Conservation (phyloP, 1,284 basidiomycete species). For the Paramarasmius palmivorus region DNA sequence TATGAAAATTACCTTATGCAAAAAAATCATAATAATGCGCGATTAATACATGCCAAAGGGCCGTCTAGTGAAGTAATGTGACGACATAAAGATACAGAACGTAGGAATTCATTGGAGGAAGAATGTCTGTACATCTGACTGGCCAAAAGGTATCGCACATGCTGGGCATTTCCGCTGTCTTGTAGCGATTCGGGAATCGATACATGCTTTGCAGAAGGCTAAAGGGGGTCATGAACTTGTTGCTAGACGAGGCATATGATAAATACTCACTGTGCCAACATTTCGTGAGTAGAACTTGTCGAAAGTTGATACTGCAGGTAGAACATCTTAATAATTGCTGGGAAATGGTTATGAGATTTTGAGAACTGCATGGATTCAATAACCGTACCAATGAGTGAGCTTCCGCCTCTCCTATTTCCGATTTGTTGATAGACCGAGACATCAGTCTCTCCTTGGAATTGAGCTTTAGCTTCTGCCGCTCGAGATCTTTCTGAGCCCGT, state of each 20-base stretch:
- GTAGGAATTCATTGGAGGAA: slow-evolving; percentile 68
- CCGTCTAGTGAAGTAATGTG: slow-evolving; percentile 3
- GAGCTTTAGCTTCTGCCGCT: slow-evolving; percentile 45
- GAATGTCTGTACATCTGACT: slow-evolving; percentile 84
- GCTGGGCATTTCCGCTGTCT: slow-evolving; percentile 96
- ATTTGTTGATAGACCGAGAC: slow-evolving; percentile 4
- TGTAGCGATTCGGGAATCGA: slow-evolving; percentile 86
- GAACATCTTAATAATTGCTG: slow-evolving; percentile 91
- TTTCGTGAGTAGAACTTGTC: slow-evolving; percentile 86
- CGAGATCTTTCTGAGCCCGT: slow-evolving; percentile 52
- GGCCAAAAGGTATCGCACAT: slow-evolving; percentile 84
- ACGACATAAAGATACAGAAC: slow-evolving; percentile 10
- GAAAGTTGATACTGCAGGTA: slow-evolving; percentile 84
- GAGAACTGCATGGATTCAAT: background rate
- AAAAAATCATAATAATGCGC: slow-evolving; percentile 4
- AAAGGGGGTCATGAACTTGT: slow-evolving; percentile 6
- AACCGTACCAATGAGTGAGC: slow-evolving; percentile 9
- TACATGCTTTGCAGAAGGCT: slow-evolving; percentile 90
- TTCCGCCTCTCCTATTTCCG: slow-evolving; percentile 3
- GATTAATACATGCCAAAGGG: background rate
- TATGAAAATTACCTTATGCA: slow-evolving; percentile 9
- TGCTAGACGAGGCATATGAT: slow-evolving; percentile 1
- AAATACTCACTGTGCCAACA: slow-evolving; percentile 87
- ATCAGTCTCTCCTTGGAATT: slow-evolving; percentile 41
- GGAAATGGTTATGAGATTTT: background rate